Conservation (phyloP, 257 asterid genomes). For the Fraxinus cuspidata region DNA sequence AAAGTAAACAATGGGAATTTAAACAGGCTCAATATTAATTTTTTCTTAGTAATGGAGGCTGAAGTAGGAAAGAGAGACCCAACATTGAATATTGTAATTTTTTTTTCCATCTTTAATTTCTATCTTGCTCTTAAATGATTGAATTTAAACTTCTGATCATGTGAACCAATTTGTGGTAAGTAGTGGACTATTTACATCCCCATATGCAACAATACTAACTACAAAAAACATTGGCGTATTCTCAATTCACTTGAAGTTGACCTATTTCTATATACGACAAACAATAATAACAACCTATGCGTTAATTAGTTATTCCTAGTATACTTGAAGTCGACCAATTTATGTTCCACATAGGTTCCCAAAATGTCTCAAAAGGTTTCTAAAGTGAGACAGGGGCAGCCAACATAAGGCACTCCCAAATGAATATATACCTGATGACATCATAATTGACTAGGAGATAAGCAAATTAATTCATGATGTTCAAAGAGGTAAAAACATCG, state of each 20-base stretch:
- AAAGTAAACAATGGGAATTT: neutral
- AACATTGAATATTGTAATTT: neutral
- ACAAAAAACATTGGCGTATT: neutral
- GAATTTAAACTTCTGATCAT: neutral
- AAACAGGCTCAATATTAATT: neutral
- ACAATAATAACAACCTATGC: neutral
- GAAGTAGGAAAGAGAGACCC: neutral
- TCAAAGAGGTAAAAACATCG: constrained; percentile 8
- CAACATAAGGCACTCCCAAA: neutral
- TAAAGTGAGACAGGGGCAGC: neutral
- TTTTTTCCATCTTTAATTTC: neutral
- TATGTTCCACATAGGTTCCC: neutral
- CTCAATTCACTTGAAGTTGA: neutral
- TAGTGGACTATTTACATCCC: neutral
- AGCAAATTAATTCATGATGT: neutral
- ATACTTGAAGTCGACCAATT: neutral
- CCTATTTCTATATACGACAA: neutral
- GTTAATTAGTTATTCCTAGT: neutral
- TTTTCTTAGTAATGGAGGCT: neutral
- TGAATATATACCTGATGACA: neutral
- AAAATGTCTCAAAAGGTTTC: neutral
- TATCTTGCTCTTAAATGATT: neutral
- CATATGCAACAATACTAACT: neutral
- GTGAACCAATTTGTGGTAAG: neutral
- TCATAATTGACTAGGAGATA: constrained; percentile 9